Evolutionary conservation across 495 filamentous ascomycete species (phyloP), one percentile per base, ranked within the genome.

Genomic region (Xylaria intraflava): DNA sequence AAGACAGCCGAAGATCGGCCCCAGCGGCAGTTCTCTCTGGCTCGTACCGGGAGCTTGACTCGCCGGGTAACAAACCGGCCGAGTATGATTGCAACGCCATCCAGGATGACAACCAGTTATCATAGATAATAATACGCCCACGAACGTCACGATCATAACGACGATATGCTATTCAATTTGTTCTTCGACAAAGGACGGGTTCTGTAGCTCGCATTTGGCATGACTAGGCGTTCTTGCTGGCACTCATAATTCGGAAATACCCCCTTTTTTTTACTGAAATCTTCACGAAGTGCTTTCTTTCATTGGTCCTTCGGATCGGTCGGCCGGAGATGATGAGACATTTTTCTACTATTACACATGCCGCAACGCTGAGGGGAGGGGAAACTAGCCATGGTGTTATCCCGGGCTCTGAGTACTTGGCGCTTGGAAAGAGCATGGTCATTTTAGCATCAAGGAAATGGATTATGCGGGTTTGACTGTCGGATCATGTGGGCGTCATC

Each of bases 1-100:
- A 72, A 62, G 56, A 38, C 67, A 5, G 62, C 56, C 19, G 78
- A 78, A 24, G 74, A 77, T 23, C 65, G 72, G 33, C 30, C 46
- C 14, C 61, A 59, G 24, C 67, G 74, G 6, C 71, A 76, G 24
- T 61, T 68, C 45, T 72, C 73, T 6, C 56, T 72, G 16, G 57
- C 66, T 51, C 68, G 74, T 39, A 62, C 65, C 17, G 66, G 68
- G 22, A 77, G 73, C 56, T 49, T 72, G 50, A 69, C 65, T 50
- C 66, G 69, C 46, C 65, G 74, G 27, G 33, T 40, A 3, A 42
- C 57, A 11, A 53, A 63, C 36, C 72, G 72, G 42, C 66, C 67
- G 11, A 72, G 62, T 31, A 63, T 61, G 29, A 69, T 73, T 42
- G 58, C 70, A 17, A 65, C 60, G 26, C 56, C 61, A 24, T 63